Base-by-base conservation (phyloP, 208 protist genomes). In the Crithidia mellificae region DNA sequence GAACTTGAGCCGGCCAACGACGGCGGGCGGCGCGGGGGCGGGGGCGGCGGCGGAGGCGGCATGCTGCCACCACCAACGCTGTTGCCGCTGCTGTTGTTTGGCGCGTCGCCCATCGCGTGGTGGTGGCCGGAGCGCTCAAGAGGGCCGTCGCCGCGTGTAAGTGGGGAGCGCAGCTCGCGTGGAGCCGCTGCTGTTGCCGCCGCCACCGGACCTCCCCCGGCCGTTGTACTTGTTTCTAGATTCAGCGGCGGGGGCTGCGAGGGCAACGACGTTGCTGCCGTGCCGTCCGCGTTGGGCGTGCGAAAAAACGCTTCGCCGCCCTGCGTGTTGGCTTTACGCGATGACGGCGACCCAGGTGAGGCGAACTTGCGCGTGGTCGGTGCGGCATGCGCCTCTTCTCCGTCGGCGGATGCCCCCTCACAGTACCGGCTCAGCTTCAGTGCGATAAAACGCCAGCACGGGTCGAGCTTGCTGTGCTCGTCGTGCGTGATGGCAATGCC, bases 401-500 rank as follows among this genome's bases (percentile, higher is more conserved):
- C 30, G 22, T 41, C 19, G 9, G 57, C 17, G 20, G 34, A 5
- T 5, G 34, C 34, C 34, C 24, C 24, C n/a, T 62, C 55, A 34
- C 64, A 25, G 56, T 74, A 83, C 43, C 68, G 39, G 36, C 57
- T 72, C 5, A 93, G 41, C 43, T 79, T 78, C 38, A 96, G 46
- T 2, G 85, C 74, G 43, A 97, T 80, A 63, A 92, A 97, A 30
- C 90, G 81, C 90, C 92, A 97, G 55, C 87, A 96, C 14, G 87
- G 88, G 8, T 78, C 39, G 36, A 54, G 75, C 15, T 63, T 59
- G 27, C 70, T 81, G 49, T 77, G 49, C 44, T 54, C 44, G 38
- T 93, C 80, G 77, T 96, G 92, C 19, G 76, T 83, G 51, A 95
- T 76, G 50, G 78, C 73, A 30, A 97, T 83, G 15, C 92, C 92